Base-by-base conservation (phyloP, 2,329 filamentous ascomycete genomes). In the Amylocarpus encephaloides region DNA sequence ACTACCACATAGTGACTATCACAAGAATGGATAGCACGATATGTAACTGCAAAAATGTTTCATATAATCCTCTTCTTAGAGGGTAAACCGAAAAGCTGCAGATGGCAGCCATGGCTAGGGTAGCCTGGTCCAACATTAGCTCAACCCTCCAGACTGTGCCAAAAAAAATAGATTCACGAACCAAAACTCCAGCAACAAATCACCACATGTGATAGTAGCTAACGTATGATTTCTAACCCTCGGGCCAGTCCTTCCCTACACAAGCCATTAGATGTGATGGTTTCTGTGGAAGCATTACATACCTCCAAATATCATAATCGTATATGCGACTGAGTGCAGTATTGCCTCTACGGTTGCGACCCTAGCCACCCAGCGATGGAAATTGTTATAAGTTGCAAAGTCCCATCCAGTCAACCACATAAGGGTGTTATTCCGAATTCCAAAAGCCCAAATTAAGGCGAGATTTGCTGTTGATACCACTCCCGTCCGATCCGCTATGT, bases 331-430 rank as follows among this genome's bases (percentile, higher is more conserved):
- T 0, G 81, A 83, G 59, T 88, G 84, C 0, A 82, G 63, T 1
- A 85, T 70, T 1, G 80, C 83, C 56, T 85, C 74, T 0, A 81
- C 51, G 0, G 82, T 82, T 4, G 81, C 74, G 2, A 85, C 71
- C 16, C 82, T 72, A 0, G 84, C 83, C 5, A 83, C 71, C 73
- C 81, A 83, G 0, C 83, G 77, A 63, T 88, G 84, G 46, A 86
- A 86, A 35, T 79, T 74, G 57, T 80, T 86, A 59, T 80, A 86
- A 0, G 79, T 81, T 1, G 75, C 73, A 62, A 83, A 86, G 12
- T 78, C 79, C 82, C 83, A 87, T 0, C 83, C 83, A 0, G 84
- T 87, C 0, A 82, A 61, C 79, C 79, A 85, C 49, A 85, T 69
- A 12, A 86, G 71, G 0, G 82, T 60, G 46, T 87, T 85, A 55